Evolutionary conservation across 1,139 yeast genomes (phyloP), one percentile per base, ranked within the genome.

Genomic region (Candida neerlandica): DNA sequence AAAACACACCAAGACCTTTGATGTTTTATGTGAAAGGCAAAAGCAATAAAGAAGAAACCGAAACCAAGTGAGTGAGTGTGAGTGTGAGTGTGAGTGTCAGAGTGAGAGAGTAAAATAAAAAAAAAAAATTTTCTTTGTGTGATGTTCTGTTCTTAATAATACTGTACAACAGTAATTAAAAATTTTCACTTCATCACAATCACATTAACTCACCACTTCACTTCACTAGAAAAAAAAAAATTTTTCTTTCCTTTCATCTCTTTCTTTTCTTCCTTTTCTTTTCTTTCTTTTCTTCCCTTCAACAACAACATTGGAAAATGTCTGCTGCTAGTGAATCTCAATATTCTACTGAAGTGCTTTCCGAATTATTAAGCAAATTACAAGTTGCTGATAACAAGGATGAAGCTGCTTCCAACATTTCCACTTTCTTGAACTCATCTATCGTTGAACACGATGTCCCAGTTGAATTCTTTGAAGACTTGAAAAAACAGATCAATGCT

Each of bases 371-470:
- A 80, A 81, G 87, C 77, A 89, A 90, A 81, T 84, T 94, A 71
- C 78, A 94, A 73, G 89, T 94, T 72, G 96, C 98, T 66, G 97
- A 90, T 66, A 86, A 85, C 71, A 85, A 92, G 75, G 85, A 83
- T 58, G 86, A 82, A 69, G 95, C 96, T 70, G 95, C 97, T 70
- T 73, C 87, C 66, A 90, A 89, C 72, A 89, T 94, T 67, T 84
- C 98, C 60, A 84, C 96, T 57, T 92, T 94, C 81, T 83, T 94
- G 77, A 94, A 92, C 79, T 96, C 97, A 61, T 89, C 95, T 67
- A 91, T 92, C 76, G 94, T 92, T 73, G 99, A 94, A 81, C 98
- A 94, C 78, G 98, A 92, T 77, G 96, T 92, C 61, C 99, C 99
- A 66, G 85, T 80, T 67, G 85, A 84, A 70, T 91, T 92, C 82